phyloP scores from a whole-genome alignment of 1,284 basidiomycete genomes.

The Earliella scabrosa region DNA sequence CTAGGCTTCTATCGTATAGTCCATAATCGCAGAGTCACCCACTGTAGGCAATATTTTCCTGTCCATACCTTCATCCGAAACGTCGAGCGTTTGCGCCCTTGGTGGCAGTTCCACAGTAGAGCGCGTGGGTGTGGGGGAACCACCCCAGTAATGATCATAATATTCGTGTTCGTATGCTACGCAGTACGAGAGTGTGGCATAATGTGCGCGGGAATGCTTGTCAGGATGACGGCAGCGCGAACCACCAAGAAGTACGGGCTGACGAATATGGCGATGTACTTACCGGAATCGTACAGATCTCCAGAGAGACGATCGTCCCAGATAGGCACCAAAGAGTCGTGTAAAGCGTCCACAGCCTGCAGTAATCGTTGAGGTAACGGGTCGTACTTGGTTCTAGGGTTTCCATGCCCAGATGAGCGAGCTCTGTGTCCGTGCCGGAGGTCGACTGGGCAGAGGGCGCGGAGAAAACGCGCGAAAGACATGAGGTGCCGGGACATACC shows the following conservation, averaged over 20 bases:
- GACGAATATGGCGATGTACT: slow-evolving; percentile 13
- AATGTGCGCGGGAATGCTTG: too few relatives aligned
- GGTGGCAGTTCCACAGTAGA: slow-evolving; percentile 9
- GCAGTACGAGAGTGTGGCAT: too few relatives aligned
- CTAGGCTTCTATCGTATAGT: slow-evolving; percentile 25
- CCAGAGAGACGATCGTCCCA: slow-evolving; percentile 13
- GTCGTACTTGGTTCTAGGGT: slow-evolving; percentile 17
- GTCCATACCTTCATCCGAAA: slow-evolving; percentile 18
- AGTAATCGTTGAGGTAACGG: slow-evolving; percentile 16
- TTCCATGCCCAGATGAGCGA: slow-evolving; percentile 12
- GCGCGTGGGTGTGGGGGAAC: background rate
- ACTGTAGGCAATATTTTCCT: slow-evolving; percentile 21
- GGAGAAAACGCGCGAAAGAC: slow-evolving; percentile 13
- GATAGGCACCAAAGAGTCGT: slow-evolving; percentile 9
- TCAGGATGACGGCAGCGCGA: too few relatives aligned
- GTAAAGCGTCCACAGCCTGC: slow-evolving; percentile 10
- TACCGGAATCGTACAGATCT: slow-evolving; percentile 17
- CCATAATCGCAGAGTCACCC: slow-evolving; percentile 17
- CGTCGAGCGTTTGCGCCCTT: slow-evolving; percentile 25
- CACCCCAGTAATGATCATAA: too few relatives aligned
- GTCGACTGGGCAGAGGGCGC: slow-evolving; percentile 18
- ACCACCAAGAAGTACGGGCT: background rate
- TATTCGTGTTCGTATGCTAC: too few relatives aligned
- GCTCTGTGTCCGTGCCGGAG: slow-evolving; percentile 6
- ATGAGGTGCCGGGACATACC: slow-evolving; percentile 16